A percentile compares a stretch with the other conserved stretches of the same genome.
These are phyloP conservation scores for Rhizopogon rudus DNA, from an alignment of 768 basidiomycete species.

Conservation along the genomic window DNA sequence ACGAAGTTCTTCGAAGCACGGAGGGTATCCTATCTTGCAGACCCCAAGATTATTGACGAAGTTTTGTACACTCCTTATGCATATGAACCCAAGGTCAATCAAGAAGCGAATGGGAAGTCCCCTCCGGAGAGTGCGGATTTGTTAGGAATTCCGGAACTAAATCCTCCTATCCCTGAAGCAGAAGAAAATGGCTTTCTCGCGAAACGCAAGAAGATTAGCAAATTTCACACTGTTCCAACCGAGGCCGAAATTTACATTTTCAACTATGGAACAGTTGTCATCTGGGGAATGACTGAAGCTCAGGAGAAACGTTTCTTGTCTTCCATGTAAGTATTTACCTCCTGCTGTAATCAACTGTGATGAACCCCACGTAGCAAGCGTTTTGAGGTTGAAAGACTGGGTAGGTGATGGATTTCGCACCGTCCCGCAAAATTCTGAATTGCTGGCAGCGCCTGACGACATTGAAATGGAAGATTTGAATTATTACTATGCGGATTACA, in stretches of 20 bases:
- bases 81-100: slow-evolving; percentile 50
- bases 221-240: slow-evolving; percentile 59
- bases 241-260: slow-evolving; percentile 92
- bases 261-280: slow-evolving; percentile 91
- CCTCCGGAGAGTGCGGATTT: slow-evolving; percentile 54
- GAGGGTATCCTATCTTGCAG: slow-evolving; percentile 76
- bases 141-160: slow-evolving; percentile 72
- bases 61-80: slow-evolving; percentile 92
- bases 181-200: slow-evolving; percentile 26
- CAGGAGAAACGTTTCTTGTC: slow-evolving; percentile 89
- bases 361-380: slow-evolving; percentile 58
- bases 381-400: slow-evolving; percentile 87
- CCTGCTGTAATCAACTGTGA: slow-evolving; percentile 6
- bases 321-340: slow-evolving; percentile 65
- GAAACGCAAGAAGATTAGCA: slow-evolving; percentile 51
- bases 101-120: slow-evolving; percentile 24
- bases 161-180: slow-evolving; percentile 19
- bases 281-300: slow-evolving; percentile 96
- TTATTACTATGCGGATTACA: slow-evolving; percentile 96
- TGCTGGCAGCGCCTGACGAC: slow-evolving; percentile 67
- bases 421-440: slow-evolving; percentile 1
- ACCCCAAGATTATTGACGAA: slow-evolving; percentile 85
- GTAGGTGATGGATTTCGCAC: slow-evolving; percentile 36
- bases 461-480: slow-evolving; percentile 97
- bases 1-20: slow-evolving; percentile 89